Evolutionary conservation across 108 stramenopile species (phyloP), one percentile per base, ranked within the genome.

Genomic region (Pseudonitzschia multiseries): DNA sequence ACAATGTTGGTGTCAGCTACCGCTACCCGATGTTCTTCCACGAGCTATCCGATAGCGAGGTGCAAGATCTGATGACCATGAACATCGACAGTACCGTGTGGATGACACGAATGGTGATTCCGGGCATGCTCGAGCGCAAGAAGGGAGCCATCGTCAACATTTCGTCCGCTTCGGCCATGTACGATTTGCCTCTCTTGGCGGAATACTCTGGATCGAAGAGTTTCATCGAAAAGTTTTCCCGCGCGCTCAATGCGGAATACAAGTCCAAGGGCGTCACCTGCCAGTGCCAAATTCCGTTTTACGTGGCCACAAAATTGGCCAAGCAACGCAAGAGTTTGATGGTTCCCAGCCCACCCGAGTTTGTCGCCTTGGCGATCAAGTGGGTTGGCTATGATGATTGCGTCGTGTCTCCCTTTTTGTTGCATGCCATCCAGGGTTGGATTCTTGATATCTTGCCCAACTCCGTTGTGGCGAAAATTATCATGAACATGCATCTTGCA

Each of bases 1-100:
- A 99, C 87, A 99, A 98, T 76, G 99, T 99, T n/a, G 99, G 99
- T 54, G 86, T 97, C 36, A 88, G 89, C 69, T 99, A 99, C 83
- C 91, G 94, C 9, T 97, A 94, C 79, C 96, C 98, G 10, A 90
- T 92, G 76, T 98, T 82, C 90, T 99, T 97, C 79, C 81, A 97
- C 72, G 99, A 99, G 77, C 80, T 99, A 51, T 74, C 88, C 27
- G 87, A 93, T 46, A 84, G 87, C 46, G 90, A 95, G 65, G 86
- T 93, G 41, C 76, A 69, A 20, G 63, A 80, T 54, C 65, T 96
- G 67, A 81, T 93, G 69, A 91, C 84, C 22, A 93, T 99, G 91
- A 99, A 99, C 73, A 92, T 99, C 61, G 89, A 96, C 65, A 96
- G 97, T 24, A 96, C 97, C 17, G 88, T 96, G 20, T 92, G 83